Evolutionary conservation across 2,329 filamentous ascomycete genomes (phyloP).

Genomic region (Fusarium neocosmosporiellum): DNA sequence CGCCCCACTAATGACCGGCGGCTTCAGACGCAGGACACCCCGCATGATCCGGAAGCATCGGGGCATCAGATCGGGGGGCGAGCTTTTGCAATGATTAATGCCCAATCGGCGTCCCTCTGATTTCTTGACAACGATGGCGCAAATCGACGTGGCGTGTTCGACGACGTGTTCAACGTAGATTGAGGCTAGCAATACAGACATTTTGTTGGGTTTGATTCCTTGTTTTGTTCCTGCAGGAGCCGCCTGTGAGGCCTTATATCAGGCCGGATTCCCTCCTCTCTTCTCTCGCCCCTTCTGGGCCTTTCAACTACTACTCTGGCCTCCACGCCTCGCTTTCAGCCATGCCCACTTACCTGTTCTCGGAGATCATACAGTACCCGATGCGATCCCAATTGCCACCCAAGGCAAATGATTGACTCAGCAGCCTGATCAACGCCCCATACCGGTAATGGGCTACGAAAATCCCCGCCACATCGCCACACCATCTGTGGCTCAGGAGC

Average conservation of each 20-base stretch:
- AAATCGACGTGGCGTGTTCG: background rate
- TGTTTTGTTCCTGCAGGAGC: background rate
- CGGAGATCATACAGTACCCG: background rate
- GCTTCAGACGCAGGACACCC: background rate
- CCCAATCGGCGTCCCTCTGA: background rate
- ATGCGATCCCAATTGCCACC: background rate
- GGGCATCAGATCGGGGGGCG: background rate
- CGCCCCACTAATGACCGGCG: background rate
- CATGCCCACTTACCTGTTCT: background rate
- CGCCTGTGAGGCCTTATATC: too few species aligned
- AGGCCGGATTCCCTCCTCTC: too few species aligned
- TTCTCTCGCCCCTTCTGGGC: background rate
- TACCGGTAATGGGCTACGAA: background rate
- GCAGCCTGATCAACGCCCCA: background rate
- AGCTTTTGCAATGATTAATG: background rate
- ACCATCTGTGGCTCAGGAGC: too few species aligned
- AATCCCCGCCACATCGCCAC: background rate
- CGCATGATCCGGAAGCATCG: background rate
- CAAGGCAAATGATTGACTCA: background rate
- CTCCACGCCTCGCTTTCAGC: background rate
- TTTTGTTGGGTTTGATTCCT: background rate
- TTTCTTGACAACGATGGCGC: background rate
- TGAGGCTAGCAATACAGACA: background rate
- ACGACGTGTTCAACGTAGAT: background rate
- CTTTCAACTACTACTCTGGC: too few species aligned